These are phyloP conservation scores for Metarhizium humberi DNA, from an alignment of 2,329 filamentous ascomycete species.

Conservation along the genomic window DNA sequence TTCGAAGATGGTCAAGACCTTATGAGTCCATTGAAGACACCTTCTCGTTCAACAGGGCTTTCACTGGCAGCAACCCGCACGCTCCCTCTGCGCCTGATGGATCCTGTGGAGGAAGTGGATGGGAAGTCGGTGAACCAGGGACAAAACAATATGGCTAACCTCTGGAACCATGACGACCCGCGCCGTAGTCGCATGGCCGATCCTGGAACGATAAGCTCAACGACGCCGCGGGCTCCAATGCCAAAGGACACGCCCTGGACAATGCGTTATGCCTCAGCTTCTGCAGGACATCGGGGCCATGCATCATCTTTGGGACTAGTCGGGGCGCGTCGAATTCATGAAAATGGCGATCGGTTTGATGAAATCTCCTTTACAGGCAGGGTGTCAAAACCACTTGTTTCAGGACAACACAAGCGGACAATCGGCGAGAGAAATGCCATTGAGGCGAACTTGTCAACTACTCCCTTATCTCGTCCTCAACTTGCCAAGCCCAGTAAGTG, in stretches of 20 bases:
- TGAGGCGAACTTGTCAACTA: background rate
- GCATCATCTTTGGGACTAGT: background rate
- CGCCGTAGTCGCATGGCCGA: background rate
- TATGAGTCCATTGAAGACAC: slow-evolving; percentile 26
- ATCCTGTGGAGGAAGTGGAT: slow-evolving; percentile 21
- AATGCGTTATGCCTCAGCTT: background rate
- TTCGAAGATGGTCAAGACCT: slow-evolving; percentile 12
- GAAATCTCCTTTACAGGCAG: background rate
- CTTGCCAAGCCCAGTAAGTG: background rate
- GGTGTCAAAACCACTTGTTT: background rate
- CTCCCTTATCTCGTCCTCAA: background rate
- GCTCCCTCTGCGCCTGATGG: slow-evolving; percentile 18
- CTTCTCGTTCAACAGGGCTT: slow-evolving; percentile 37
- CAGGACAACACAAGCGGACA: background rate
- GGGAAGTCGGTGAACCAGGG: slow-evolving; percentile 12
- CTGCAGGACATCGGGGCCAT: background rate
- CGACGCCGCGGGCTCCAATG: slow-evolving; percentile 14
- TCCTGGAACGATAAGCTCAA: slow-evolving; percentile 7
- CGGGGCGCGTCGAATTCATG: background rate
- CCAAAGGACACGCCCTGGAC: slow-evolving; percentile 1
- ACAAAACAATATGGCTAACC: background rate
- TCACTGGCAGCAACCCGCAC: slow-evolving; percentile 26
- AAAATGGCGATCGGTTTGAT: background rate
- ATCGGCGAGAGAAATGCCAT: background rate
- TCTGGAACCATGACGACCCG: background rate